These are phyloP conservation scores for Fusarium papillatum DNA, from an alignment of 2,329 filamentous ascomycete genomes.

Conservation along the genomic window DNA sequence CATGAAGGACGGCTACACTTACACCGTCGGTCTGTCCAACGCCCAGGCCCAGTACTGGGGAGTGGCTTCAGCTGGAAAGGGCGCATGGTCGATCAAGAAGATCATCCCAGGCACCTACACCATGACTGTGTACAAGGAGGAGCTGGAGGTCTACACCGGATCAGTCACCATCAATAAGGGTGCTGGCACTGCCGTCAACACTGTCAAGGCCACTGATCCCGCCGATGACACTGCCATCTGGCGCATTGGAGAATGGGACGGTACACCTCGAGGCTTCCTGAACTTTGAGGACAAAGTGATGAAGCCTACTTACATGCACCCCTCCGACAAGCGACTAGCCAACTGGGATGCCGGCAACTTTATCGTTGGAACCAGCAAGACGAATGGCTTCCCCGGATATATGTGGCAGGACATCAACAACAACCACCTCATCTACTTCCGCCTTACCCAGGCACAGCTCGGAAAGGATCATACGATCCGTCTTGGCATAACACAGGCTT, in stretches of 20 bases:
- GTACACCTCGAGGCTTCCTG: constrained; percentile 50
- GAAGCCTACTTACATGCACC: constrained; percentile 58
- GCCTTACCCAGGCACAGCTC: constrained; percentile 45
- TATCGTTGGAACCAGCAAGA: constrained; percentile 51
- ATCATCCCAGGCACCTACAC: constrained; percentile 50
- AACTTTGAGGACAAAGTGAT: constrained; percentile 53
- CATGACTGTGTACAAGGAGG: constrained; percentile 51
- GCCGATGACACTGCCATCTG: constrained; percentile 49
- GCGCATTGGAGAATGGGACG: constrained; percentile 54
- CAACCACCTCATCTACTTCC: constrained; percentile 56
- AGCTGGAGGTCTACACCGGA: constrained; percentile 47
- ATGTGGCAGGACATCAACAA: constrained; percentile 59
- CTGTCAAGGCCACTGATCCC: constrained; percentile 47
- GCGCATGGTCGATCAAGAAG: constrained; percentile 47
- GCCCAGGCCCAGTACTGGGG: constrained; percentile 53
- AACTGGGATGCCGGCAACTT: constrained; percentile 49
- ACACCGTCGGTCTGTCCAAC: constrained; percentile 53
- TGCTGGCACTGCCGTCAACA: constrained; percentile 45
- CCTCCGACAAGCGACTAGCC: constrained; percentile 48
- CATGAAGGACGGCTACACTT: constrained; percentile 54
- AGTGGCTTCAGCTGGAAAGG: constrained; percentile 37
- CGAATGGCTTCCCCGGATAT: constrained; percentile 54
- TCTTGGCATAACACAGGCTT: constrained; percentile 49
- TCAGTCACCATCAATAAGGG: constrained; percentile 46
- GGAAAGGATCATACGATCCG: constrained; percentile 43